A percentile compares a stretch with the other conserved stretches of the same genome.
Conservation (phyloP, 1,284 basidiomycete genomes). For the Leccinum fuscescens region DNA sequence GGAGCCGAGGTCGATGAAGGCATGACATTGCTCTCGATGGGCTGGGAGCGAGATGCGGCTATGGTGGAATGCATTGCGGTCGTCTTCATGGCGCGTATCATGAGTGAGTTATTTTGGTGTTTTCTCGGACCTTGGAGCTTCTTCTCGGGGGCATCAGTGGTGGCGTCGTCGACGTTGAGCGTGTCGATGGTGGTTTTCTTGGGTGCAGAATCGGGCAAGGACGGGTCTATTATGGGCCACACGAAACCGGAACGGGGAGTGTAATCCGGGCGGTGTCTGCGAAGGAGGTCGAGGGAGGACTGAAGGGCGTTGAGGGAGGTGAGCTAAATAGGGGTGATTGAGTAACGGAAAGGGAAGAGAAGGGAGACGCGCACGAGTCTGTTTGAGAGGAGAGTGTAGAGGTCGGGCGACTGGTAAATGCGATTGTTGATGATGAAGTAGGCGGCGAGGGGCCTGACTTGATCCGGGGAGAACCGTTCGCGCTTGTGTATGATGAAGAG, state of each 20-base stretch:
- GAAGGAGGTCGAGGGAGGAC: constrained; percentile 68
- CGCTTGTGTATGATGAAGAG: constrained; percentile 86
- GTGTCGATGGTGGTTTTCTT: constrained; percentile 43
- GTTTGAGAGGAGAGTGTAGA: constrained; percentile 80
- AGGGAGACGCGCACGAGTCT: constrained; percentile 52
- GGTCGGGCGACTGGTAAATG: constrained; percentile 82
- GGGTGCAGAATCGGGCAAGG: constrained; percentile 40
- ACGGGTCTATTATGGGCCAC: constrained; percentile 70
- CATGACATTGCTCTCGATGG: constrained; percentile 35
- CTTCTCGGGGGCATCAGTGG: constrained; percentile 25
- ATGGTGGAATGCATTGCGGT: constrained; percentile 66
- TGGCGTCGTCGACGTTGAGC: constrained; percentile 23
- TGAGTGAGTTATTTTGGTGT: constrained; percentile 63
- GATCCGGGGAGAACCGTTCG: constrained; percentile 73
- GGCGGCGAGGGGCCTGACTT: constrained; percentile 73
- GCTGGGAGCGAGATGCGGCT: constrained; percentile 40
- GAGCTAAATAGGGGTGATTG: constrained; percentile 43
- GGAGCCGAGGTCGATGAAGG: constrained; percentile 38
- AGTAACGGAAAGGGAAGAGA: background rate
- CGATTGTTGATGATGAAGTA: constrained; percentile 86
- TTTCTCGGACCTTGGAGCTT: constrained; percentile 43
- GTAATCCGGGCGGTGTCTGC: constrained; percentile 69
- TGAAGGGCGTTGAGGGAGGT: constrained; percentile 71
- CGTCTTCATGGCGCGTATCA: constrained; percentile 73
- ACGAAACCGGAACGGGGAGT: constrained; percentile 77